Evolutionary conservation across 805 yeast genomes (phyloP).

Genomic region (Yamadazyma philogaea): DNA sequence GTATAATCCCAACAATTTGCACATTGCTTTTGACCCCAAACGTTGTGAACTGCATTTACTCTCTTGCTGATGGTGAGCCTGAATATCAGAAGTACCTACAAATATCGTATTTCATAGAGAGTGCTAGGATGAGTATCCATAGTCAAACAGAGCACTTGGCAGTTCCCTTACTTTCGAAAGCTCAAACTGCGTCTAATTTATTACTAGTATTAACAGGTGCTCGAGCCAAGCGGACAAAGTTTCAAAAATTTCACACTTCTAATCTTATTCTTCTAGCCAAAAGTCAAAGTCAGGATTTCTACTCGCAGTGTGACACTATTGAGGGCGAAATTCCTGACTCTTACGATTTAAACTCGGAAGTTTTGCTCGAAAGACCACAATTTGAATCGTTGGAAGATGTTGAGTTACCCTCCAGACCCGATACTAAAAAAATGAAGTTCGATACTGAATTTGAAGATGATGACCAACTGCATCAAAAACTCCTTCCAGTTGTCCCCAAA

Average conservation of each 20-base stretch:
- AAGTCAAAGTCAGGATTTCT: conserved; percentile 30
- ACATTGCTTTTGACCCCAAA: conserved; percentile 36
- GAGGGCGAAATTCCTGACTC: conserved; percentile 43
- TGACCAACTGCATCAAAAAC: conserved; percentile 22
- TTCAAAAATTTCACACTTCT: conserved; percentile 67
- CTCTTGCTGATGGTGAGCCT: conserved; percentile 28
- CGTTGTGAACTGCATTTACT: conserved; percentile 26
- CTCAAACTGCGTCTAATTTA: conserved; percentile 57
- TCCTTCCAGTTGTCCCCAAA: conserved; percentile 61
- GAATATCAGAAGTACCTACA: conserved; percentile 37
- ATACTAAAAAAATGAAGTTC: conserved; percentile 37
- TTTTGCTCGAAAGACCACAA: conserved; percentile 70
- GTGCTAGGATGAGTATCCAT: conserved; percentile 60
- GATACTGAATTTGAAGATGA: conserved; percentile 30
- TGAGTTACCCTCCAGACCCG: conserved; percentile 33
- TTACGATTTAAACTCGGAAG: conserved; percentile 67
- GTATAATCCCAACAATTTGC: conserved; percentile 43
- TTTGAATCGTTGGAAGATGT: conserved; percentile 59
- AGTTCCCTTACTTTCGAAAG: conserved; percentile 51
- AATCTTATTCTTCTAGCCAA: conserved; percentile 76
- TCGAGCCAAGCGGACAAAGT: conserved; percentile 82
- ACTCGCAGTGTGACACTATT: conserved; percentile 14
- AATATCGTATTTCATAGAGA: conserved; percentile 58
- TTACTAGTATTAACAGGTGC: conserved; percentile 78
- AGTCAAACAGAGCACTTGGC: conserved; percentile 63